Evolutionary conservation across 257 asterid genomes (phyloP).

Genomic region (Apocynum venetum): DNA sequence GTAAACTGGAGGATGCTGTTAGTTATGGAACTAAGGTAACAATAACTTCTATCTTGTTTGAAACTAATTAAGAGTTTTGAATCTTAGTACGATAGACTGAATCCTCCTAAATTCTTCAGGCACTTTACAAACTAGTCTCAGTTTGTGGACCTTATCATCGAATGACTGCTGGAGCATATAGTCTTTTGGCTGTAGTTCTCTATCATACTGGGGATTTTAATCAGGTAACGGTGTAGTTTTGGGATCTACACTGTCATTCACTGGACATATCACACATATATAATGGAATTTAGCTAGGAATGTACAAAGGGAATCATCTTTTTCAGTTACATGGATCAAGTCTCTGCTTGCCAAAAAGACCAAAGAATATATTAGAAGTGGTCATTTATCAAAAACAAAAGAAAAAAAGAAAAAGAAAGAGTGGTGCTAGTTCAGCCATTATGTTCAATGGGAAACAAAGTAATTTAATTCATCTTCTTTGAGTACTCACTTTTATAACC

Average conservation of each 20-base stretch:
- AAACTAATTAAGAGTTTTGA: neutral
- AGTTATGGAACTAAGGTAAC: constrained; percentile 70
- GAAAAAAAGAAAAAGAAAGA: neutral
- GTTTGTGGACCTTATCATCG: constrained; percentile 94
- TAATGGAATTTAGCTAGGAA: neutral
- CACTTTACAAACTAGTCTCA: constrained; percentile 60
- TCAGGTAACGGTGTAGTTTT: constrained; percentile 43
- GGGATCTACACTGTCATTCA: neutral
- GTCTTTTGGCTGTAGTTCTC: constrained; percentile 80
- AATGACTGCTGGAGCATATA: constrained; percentile 83
- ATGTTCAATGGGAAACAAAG: neutral
- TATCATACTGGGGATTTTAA: constrained; percentile 84
- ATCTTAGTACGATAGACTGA: neutral
- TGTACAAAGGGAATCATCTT: neutral
- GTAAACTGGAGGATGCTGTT: constrained; percentile 83
- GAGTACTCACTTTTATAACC: neutral
- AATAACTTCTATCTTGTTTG: neutral
- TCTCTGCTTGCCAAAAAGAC: neutral
- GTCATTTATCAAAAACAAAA: too few relatives aligned
- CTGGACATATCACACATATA: neutral
- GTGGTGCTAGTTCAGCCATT: neutral
- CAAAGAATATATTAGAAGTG: neutral
- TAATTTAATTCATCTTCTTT: neutral
- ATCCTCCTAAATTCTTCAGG: constrained; percentile 42
- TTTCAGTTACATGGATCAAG: neutral